phyloP scores from a whole-genome alignment of 1,284 basidiomycete species.

The Microstroma glucosiphilum region DNA sequence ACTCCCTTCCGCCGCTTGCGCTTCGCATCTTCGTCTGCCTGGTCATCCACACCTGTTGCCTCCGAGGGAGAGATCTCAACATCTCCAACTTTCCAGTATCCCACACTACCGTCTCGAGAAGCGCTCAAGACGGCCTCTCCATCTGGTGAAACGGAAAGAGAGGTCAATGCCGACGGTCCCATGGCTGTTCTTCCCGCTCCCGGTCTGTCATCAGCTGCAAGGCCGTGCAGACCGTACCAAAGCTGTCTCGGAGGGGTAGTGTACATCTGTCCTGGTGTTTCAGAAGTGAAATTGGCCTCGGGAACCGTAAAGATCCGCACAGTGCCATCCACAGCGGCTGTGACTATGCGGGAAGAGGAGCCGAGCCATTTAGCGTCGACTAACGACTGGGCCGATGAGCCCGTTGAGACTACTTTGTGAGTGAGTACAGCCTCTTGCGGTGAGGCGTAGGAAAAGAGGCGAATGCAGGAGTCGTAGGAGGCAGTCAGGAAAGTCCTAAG shows the following conservation, averaged over 20 bases:
- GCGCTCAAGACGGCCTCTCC: neutral
- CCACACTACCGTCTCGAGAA: conserved; percentile 1
- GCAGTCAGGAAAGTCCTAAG: conserved; percentile 43
- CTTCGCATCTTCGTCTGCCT: conserved; percentile 14
- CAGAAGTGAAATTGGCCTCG: neutral
- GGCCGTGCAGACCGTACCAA: conserved; percentile 6
- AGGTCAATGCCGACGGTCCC: conserved; percentile 1
- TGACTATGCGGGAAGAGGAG: conserved; percentile 55
- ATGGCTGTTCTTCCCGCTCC: neutral
- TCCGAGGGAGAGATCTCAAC: conserved; percentile 12
- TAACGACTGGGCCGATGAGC: conserved; percentile 49
- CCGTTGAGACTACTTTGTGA: conserved; percentile 50
- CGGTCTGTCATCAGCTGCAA: neutral
- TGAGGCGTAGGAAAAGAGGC: conserved; percentile 29
- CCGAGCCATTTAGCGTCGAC: conserved; percentile 64
- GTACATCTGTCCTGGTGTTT: neutral
- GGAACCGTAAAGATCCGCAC: conserved; percentile 34
- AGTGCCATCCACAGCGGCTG: conserved; percentile 76
- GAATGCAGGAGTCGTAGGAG: conserved; percentile 49
- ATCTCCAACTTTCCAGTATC: neutral
- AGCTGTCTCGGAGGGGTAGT: neutral
- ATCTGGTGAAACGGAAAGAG: neutral
- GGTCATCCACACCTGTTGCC: conserved; percentile 10
- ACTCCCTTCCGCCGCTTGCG: conserved; percentile 20
- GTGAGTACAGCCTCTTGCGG: conserved; percentile 26